Percentiles rank a stretch among this genome's conserved stretches.
Evolutionary conservation across 495 filamentous ascomycete species (phyloP).

Genomic region (Sabuloglossum arenarium): DNA sequence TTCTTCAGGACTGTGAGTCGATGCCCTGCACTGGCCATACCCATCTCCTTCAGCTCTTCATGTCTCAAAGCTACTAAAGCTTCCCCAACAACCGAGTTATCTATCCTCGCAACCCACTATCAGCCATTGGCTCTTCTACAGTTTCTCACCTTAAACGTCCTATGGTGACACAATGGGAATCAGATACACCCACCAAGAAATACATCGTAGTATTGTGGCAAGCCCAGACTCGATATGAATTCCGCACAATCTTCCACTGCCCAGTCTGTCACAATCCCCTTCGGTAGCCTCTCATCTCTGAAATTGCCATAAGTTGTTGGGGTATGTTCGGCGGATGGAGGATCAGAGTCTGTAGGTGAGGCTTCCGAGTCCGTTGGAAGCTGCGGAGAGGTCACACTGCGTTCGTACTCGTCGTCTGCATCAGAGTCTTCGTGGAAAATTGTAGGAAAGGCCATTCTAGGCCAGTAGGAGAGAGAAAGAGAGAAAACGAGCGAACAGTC

Average conservation of each 20-base stretch:
- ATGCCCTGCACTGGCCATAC: conserved; percentile 78
- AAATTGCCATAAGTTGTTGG: conserved; percentile 63
- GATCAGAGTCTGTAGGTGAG: conserved; percentile 65
- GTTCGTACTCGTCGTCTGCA: conserved; percentile 87
- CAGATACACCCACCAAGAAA: conserved; percentile 44
- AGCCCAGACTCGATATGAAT: conserved; percentile 57
- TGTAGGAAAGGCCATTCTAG: conserved; percentile 27
- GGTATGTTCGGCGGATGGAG: conserved; percentile 64
- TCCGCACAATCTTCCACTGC: conserved; percentile 71
- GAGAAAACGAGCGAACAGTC: neutral
- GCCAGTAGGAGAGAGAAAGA: neutral
- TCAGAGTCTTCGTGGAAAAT: conserved; percentile 65
- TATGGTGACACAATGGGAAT: neutral
- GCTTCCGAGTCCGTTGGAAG: conserved; percentile 57
- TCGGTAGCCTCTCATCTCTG: conserved; percentile 46
- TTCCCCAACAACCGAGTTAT: conserved; percentile 86
- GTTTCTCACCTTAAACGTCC: neutral
- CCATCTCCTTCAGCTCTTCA: conserved; percentile 87
- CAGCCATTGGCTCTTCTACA: conserved; percentile 10
- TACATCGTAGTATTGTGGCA: conserved; percentile 62
- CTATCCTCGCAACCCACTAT: conserved; percentile 23
- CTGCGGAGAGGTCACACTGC: conserved; percentile 48
- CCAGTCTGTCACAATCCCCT: conserved; percentile 75
- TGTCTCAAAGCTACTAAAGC: conserved; percentile 75
- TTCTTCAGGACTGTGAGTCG: conserved; percentile 84